Conservation (phyloP, 2,329 filamentous ascomycete species). For the Helminthosporium solani region DNA sequence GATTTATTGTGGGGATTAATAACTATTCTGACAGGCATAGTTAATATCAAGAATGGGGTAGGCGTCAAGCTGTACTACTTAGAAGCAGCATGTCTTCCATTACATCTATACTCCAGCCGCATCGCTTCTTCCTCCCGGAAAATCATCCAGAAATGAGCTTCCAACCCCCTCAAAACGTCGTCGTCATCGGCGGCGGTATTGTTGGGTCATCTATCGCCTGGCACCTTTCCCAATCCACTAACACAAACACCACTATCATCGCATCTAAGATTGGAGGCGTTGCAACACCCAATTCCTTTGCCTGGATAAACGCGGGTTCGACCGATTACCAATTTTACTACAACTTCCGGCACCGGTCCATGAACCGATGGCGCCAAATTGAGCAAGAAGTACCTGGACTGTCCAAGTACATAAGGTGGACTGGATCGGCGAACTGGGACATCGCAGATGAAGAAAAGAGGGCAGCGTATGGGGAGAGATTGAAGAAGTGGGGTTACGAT, state of each 20-base stretch:
- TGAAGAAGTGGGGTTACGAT: constrained; percentile 5
- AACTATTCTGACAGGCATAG: no score
- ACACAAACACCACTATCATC: constrained; percentile 6
- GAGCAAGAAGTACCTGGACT: neutral
- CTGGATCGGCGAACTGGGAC: constrained; percentile 5
- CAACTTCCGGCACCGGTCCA: constrained; percentile 6
- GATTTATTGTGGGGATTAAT: no score
- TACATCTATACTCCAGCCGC: no score
- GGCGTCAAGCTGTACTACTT: no score
- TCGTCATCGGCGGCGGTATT: constrained; percentile 9
- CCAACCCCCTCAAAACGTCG: constrained; percentile 4
- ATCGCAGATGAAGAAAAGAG: constrained; percentile 3
- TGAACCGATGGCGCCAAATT: constrained; percentile 5
- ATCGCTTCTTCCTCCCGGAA: no score
- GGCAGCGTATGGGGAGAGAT: constrained; percentile 2
- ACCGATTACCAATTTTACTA: constrained; percentile 5
- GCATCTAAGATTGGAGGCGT: constrained; percentile 4
- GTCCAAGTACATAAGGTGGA: constrained; percentile 5
- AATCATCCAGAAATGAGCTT: no score
- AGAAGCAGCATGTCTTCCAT: no score
- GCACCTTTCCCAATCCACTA: constrained; percentile 4
- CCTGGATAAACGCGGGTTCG: constrained; percentile 7
- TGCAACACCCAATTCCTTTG: constrained; percentile 9
- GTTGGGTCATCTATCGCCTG: constrained; percentile 9
- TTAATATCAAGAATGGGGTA: no score